Conservation (phyloP, 768 basidiomycete species). For the Strobilomyces confusus region DNA sequence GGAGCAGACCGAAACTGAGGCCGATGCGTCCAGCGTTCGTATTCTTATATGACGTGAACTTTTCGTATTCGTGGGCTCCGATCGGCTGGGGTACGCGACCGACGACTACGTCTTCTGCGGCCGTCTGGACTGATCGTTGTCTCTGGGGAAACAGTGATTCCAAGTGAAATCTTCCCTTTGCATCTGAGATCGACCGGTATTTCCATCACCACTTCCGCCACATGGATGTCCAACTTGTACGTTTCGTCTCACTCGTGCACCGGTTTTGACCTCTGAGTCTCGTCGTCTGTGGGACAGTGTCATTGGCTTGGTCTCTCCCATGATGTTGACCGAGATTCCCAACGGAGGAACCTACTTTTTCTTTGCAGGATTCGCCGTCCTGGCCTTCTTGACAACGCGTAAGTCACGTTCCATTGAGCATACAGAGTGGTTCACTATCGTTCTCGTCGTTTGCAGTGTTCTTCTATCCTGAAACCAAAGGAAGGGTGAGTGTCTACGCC, state of each 20-base stretch:
- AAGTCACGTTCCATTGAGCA: neutral
- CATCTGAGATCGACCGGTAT: constrained; percentile 40
- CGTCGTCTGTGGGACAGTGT: constrained; percentile 11
- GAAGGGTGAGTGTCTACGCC: constrained; percentile 25
- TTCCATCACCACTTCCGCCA: constrained; percentile 38
- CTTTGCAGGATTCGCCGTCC: constrained; percentile 25
- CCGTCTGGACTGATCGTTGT: constrained; percentile 1
- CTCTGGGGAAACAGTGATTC: constrained; percentile 31
- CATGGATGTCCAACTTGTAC: constrained; percentile 40
- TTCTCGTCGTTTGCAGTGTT: constrained; percentile 9
- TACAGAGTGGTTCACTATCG: neutral
- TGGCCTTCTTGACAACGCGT: constrained; percentile 30
- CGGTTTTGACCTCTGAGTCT: neutral
- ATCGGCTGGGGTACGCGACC: constrained; percentile 26
- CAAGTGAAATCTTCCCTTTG: constrained; percentile 40
- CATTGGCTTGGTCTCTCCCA: constrained; percentile 29
- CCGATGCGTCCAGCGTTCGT: constrained; percentile 29
- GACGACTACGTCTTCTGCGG: neutral
- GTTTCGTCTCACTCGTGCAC: neutral
- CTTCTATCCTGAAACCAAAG: constrained; percentile 32
- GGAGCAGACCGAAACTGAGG: constrained; percentile 8
- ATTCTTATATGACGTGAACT: constrained; percentile 37
- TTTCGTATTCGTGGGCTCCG: constrained; percentile 33
- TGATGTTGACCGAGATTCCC: constrained; percentile 20
- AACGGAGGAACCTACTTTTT: constrained; percentile 27